These are phyloP conservation scores for Petunia secreta DNA, from an alignment of 257 asterid genomes.

Conservation along the genomic window DNA sequence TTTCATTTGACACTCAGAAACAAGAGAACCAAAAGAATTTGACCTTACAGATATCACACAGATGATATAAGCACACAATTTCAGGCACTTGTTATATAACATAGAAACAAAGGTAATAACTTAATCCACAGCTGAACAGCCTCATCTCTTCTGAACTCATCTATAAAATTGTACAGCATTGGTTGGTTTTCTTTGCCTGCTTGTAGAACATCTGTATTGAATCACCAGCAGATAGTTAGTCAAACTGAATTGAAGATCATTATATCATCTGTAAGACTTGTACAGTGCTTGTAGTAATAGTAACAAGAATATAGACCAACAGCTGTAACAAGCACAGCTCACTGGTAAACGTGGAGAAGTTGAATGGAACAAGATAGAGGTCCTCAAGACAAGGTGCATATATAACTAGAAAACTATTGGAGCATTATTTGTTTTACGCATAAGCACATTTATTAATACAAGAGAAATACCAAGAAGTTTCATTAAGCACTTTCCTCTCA, in stretches of 20 bases:
- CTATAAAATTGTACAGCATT: conserved; percentile 78
- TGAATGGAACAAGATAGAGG: no score
- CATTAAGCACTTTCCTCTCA: background rate
- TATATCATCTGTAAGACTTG: background rate
- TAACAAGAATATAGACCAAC: background rate
- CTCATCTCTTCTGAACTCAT: conserved; percentile 25
- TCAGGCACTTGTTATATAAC: conserved; percentile 28
- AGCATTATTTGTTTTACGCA: no score
- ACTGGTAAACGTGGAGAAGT: no score
- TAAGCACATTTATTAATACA: no score
- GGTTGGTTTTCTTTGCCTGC: conserved; percentile 93
- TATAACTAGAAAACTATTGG: no score
- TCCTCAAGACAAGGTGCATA: no score
- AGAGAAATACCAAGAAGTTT: background rate
- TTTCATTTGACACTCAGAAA: conserved; percentile 1
- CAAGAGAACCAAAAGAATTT: conserved; percentile 28
- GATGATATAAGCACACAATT: conserved; percentile 38
- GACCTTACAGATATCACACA: conserved; percentile 26
- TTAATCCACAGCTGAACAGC: background rate
- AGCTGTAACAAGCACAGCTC: no score
- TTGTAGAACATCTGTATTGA: conserved; percentile 81
- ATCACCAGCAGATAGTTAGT: background rate
- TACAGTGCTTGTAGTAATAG: background rate
- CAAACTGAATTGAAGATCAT: background rate
- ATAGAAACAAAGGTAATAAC: background rate